Base-by-base conservation (phyloP, 2,329 filamentous ascomycete species). In the Dothideomycetes sp. region DNA sequence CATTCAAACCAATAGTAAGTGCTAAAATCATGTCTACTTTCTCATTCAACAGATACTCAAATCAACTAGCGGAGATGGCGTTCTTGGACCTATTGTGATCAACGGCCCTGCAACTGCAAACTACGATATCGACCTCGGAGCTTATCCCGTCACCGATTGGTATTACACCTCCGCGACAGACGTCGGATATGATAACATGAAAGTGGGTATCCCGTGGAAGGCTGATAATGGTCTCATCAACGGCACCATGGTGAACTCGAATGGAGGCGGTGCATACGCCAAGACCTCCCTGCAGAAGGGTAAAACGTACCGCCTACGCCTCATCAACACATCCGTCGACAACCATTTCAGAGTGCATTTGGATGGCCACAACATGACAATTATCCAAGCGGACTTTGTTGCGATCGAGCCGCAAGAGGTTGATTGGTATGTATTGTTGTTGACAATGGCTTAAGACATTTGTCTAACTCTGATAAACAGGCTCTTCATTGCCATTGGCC, bases 371-470 rank as follows among this genome's bases (percentile, higher is more conserved):
- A 47, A 51, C 4, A 60, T 69, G 40, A 58, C 58, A 8, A 63
- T 69, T 31, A 60, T 69, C 32, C 55, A 60, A 2, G 52, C 58
- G 2, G 65, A 69, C 38, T 61, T 67, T 31, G 56, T 63, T 5
- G 64, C 65, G 1, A 58, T 68, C 37, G 53, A 57, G 19, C 65
- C 65, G 3, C 66, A 60, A 43, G 50, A 46, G 24, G 57, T 62
- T 1, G 22, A 27, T 27, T 27, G 22, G 22, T 27, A 12, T 12
- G 22, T 27, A 27, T 12, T 7, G 22, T 27, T 12, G n/a, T n/a
- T n/a, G n/a, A n/a, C 48, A 54, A 9, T 56, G n/a, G n/a, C n/a
- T 27, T 27, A 27, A 7, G 7, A 27, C 22, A 54, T 3, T 41
- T 65, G 5, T 46, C 47, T 19, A 53, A 66, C 31, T 33, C 31